Percentiles rank a stretch among this genome's conserved stretches.
Evolutionary conservation across 148 eudicot species (phyloP).

Genomic region (Heliamphora exappendiculata): DNA sequence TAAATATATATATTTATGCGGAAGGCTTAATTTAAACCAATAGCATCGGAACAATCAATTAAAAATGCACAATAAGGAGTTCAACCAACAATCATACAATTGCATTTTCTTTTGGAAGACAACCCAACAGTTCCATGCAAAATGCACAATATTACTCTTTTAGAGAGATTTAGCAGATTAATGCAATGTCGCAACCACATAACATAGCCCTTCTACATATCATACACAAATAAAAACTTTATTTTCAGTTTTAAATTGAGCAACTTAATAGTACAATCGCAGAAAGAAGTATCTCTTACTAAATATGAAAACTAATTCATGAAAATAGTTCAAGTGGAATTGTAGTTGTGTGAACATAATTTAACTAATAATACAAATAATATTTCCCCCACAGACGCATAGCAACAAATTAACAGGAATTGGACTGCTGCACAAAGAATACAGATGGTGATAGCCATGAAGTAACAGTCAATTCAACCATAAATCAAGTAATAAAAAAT

Average conservation of each 20-base stretch:
- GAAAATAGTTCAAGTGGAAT: background rate
- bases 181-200: background rate
- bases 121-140: background rate
- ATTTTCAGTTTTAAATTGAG: background rate
- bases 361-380: background rate
- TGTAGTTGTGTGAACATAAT: background rate
- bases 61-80: background rate
- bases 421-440: background rate
- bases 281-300: background rate
- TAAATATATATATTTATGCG: background rate
- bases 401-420: background rate
- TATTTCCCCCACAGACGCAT: background rate
- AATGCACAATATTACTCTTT: background rate
- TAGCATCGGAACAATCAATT: background rate
- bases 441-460: background rate
- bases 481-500: too few species aligned
- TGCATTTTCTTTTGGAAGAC: too few species aligned
- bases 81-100: background rate
- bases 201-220: background rate
- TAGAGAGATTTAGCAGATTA: background rate
- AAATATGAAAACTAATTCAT: background rate
- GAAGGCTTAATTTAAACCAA: background rate
- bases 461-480: slow-evolving; percentile 3
- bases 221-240: background rate
- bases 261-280: background rate